These are phyloP conservation scores for Excoecaria cochinchinensis DNA, from an alignment of 345 rosid genomes.

Conservation along the genomic window DNA sequence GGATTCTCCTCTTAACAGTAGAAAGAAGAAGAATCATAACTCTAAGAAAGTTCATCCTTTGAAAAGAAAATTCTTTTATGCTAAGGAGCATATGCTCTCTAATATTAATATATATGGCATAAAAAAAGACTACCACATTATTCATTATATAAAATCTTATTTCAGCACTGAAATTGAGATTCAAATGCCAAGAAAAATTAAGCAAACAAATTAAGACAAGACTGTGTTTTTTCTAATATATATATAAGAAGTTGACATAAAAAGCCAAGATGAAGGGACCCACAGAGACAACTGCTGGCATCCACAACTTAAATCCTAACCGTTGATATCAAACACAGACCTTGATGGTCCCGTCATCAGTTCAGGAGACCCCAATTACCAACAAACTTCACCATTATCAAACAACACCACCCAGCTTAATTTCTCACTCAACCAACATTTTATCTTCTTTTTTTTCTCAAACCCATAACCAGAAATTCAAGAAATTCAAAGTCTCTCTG, in stretches of 20 bases:
- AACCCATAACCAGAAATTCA: background rate
- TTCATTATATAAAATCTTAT: too few species aligned
- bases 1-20: too few species aligned
- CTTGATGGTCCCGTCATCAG: slow-evolving; percentile 17
- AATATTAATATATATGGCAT: too few species aligned
- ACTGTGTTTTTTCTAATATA: too few species aligned
- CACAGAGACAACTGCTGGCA: slow-evolving; percentile 13
- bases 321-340: slow-evolving; percentile 1
- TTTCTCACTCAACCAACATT: background rate
- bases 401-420: background rate
- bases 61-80: background rate
- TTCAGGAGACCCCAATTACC: background rate
- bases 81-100: background rate
- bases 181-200: too few species aligned
- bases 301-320: slow-evolving; percentile 13
- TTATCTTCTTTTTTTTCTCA: background rate
- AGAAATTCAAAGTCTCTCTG: background rate
- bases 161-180: too few species aligned
- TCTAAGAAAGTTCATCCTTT: background rate
- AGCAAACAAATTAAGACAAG: too few species aligned
- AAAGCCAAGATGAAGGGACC: background rate
- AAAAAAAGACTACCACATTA: too few species aligned
- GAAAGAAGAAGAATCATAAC: background rate
- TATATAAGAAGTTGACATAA: background rate
- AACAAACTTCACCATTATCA: background rate